These are phyloP conservation scores for Lentinula aciculospora DNA, from an alignment of 768 basidiomycete genomes.

Conservation along the genomic window DNA sequence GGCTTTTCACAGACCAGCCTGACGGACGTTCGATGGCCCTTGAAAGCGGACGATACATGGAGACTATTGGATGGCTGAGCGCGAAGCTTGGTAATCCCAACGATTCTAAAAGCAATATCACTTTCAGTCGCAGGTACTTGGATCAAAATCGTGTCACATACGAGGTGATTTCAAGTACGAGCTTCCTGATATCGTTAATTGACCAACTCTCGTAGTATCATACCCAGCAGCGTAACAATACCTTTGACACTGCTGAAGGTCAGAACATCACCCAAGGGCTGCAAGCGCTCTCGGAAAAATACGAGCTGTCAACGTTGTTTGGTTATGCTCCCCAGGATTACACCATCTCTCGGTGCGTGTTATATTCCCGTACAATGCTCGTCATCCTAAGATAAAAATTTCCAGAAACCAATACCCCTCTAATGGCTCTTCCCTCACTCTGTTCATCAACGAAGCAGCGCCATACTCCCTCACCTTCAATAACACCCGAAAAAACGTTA, in stretches of 20 bases:
- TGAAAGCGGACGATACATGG: conserved; percentile 88
- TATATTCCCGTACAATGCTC: conserved; percentile 24
- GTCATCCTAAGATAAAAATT: conserved; percentile 1
- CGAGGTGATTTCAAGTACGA: conserved; percentile 26
- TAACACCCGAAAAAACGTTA: conserved; percentile 53
- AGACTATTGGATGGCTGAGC: conserved; percentile 85
- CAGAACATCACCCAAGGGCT: conserved; percentile 50
- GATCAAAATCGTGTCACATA: conserved; percentile 78
- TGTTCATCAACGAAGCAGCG: conserved; percentile 49
- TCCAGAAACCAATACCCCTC: conserved; percentile 58
- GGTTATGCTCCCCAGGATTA: conserved; percentile 77
- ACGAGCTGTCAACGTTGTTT: conserved; percentile 57
- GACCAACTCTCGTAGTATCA: conserved; percentile 48
- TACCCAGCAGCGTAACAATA: conserved; percentile 36
- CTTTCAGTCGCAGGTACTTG: conserved; percentile 67
- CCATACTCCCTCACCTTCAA: conserved; percentile 55
- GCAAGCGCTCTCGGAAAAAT: conserved; percentile 42
- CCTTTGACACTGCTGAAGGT: conserved; percentile 60
- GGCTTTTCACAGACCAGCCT: conserved; percentile 39
- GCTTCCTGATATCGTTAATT: neutral
- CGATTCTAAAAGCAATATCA: conserved; percentile 53
- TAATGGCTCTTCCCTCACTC: conserved; percentile 51
- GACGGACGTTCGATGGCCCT: conserved; percentile 73
- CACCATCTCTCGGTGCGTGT: conserved; percentile 48
- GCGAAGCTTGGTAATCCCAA: conserved; percentile 17